Base-by-base conservation (phyloP, 2,329 filamentous ascomycete genomes). In the Nothopassalora personata region DNA sequence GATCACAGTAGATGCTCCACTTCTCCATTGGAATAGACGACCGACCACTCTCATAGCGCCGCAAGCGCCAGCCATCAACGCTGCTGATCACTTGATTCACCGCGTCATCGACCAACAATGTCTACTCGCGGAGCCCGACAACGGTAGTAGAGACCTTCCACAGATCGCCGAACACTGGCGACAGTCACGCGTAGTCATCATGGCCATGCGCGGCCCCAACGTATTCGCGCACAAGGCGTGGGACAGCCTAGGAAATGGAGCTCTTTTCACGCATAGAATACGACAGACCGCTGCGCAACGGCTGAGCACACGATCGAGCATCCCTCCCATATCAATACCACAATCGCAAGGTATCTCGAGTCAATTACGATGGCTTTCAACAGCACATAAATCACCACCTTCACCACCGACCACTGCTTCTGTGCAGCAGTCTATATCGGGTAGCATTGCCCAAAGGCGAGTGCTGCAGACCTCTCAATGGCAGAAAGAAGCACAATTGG, bases 191-290 rank as follows among this genome's bases (percentile, higher is more conserved):
- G 11, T n/a, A 27, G 28, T 28, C 28, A 55, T 31, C 11, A 62
- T 64, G 60, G 62, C 64, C 55, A 62, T 62, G 62, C 62, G 62
- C 56, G 64, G 61, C 54, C 59, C 62, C 28, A 62, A 56, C 56
- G 36, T 68, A 28, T 33, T 69, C 15, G 65, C 65, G 58, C 64
- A 64, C 50, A 61, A 64, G 52, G 70, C 71, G 11, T 73, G 71
- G 71, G 65, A 71, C 48, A 71, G 71, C 54, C 39, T 70, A 33
- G 71, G 71, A 11, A 72, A 69, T 45, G 71, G 71, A 46, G 68
- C 71, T n/a, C 61, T 71, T 18, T 71, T 71, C 59, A 71, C 67
- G 10, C 67, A 67, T 31, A 72, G 69, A 70, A 71, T 71, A 71
- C 60, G 57, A 51, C 31, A 55, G 19, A 53, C 53, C 33, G 30